Evolutionary conservation across 129 eudicot genomes (phyloP).

Genomic region (Lactuca saligna): DNA sequence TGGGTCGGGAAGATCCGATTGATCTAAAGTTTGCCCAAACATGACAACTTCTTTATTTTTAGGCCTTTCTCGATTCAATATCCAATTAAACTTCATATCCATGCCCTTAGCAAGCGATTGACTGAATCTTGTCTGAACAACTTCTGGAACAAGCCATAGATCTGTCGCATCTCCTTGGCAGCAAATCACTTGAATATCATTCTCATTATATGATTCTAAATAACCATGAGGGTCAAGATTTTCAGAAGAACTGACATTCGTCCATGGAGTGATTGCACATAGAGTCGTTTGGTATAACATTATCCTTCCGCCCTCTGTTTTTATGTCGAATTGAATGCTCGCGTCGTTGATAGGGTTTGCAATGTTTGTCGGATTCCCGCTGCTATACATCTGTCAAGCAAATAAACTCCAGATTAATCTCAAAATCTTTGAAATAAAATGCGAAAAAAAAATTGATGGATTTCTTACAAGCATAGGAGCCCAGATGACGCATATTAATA

Average conservation of each 20-base stretch:
- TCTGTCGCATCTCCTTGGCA: constrained; percentile 57
- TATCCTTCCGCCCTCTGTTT: constrained; percentile 42
- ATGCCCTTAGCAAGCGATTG: constrained; percentile 33
- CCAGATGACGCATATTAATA: constrained; percentile 49
- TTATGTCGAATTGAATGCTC: constrained; percentile 48
- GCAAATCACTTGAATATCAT: constrained; percentile 54
- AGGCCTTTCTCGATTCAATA: constrained; percentile 48
- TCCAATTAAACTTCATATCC: constrained; percentile 44
- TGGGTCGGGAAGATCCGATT: constrained; percentile 39
- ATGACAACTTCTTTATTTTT: constrained; percentile 52
- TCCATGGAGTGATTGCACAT: constrained; percentile 45
- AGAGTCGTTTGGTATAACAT: constrained; percentile 48
- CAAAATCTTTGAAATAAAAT: background rate
- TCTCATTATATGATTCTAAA: constrained; percentile 37
- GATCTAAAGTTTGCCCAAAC: constrained; percentile 44
- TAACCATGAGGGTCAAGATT: constrained; percentile 51
- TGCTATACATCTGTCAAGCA: constrained; percentile 52
- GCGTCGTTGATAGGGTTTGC: constrained; percentile 60
- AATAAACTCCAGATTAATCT: background rate
- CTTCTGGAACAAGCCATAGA: constrained; percentile 49
- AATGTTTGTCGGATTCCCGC: constrained; percentile 59
- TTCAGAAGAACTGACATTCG: constrained; percentile 28
- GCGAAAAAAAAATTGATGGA: no score
- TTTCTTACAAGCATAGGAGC: constrained; percentile 61
- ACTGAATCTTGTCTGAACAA: constrained; percentile 40